Percentiles rank a stretch among this genome's conserved stretches.
Conservation (phyloP, 805 yeast species). For the Nakazawaea ishiwadae region DNA sequence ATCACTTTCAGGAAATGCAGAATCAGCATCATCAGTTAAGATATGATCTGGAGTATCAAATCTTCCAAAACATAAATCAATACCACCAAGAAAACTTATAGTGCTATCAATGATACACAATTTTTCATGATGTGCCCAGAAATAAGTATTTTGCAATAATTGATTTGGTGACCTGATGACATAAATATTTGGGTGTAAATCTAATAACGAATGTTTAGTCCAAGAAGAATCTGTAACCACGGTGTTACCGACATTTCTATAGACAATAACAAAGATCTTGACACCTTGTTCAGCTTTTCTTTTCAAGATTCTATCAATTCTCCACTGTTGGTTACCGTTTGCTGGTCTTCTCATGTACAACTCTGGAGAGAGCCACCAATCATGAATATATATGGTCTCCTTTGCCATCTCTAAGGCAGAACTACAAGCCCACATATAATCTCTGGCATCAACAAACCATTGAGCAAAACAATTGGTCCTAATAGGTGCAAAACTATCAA, state of each 20-base stretch:
- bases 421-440: conserved; percentile 93
- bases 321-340: conserved; percentile 89
- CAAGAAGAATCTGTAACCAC: conserved; percentile 92
- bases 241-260: conserved; percentile 89
- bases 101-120: conserved; percentile 82
- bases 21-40: conserved; percentile 60
- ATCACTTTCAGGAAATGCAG: conserved; percentile 24
- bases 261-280: conserved; percentile 84
- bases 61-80: conserved; percentile 93
- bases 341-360: conserved; percentile 90
- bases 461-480: conserved; percentile 84
- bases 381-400: conserved; percentile 91
- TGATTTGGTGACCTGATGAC: conserved; percentile 95
- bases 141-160: conserved; percentile 83
- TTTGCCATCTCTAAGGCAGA: conserved; percentile 90
- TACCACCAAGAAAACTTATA: conserved; percentile 89
- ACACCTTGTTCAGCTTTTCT: conserved; percentile 94
- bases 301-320: conserved; percentile 83
- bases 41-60: conserved; percentile 97
- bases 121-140: conserved; percentile 99
- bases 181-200: conserved; percentile 80
- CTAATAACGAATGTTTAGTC: conserved; percentile 89
- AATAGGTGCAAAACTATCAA: conserved; percentile 90
- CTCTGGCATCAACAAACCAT: conserved; percentile 92
- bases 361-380: conserved; percentile 99